phyloP scores from a whole-genome alignment of 2,329 filamentous ascomycete species.

The Alternaria triticimaculans region DNA sequence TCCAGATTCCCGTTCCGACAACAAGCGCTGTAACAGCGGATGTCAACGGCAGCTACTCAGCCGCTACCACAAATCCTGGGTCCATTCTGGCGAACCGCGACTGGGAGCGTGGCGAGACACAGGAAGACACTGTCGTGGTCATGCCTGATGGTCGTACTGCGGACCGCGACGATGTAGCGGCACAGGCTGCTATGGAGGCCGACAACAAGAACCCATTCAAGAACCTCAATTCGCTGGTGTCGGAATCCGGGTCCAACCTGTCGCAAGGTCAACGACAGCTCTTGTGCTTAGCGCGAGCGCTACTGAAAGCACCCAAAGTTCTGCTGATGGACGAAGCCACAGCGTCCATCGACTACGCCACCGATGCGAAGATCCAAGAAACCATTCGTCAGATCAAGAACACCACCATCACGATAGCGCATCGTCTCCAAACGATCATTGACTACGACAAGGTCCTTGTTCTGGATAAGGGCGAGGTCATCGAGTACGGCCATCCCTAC shows the following conservation, averaged over 20 bases:
- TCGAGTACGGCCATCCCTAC: slow-evolving; percentile 91
- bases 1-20: slow-evolving; percentile 44
- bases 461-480: slow-evolving; percentile 83
- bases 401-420: slow-evolving; percentile 96
- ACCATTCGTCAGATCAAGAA: slow-evolving; percentile 91
- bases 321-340: slow-evolving; percentile 99
- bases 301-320: slow-evolving; percentile 89
- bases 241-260: slow-evolving; percentile 91
- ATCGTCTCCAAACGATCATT: slow-evolving; percentile 93
- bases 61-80: slow-evolving; percentile 42
- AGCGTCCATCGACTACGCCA: slow-evolving; percentile 95
- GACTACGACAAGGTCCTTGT: slow-evolving; percentile 98
- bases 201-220: slow-evolving; percentile 96
- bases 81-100: slow-evolving; percentile 42
- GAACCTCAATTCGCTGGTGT: slow-evolving; percentile 81
- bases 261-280: slow-evolving; percentile 97
- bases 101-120: slow-evolving; percentile 34
- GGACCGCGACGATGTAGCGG: slow-evolving; percentile 32
- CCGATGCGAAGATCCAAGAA: slow-evolving; percentile 93
- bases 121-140: slow-evolving; percentile 40
- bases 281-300: slow-evolving; percentile 87
- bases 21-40: slow-evolving; percentile 33
- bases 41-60: slow-evolving; percentile 34
- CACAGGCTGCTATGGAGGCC: slow-evolving; percentile 49
- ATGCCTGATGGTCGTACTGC: slow-evolving; percentile 39